Conservation (phyloP, 106 monocot species). For the Dactylorhiza incarnata region DNA sequence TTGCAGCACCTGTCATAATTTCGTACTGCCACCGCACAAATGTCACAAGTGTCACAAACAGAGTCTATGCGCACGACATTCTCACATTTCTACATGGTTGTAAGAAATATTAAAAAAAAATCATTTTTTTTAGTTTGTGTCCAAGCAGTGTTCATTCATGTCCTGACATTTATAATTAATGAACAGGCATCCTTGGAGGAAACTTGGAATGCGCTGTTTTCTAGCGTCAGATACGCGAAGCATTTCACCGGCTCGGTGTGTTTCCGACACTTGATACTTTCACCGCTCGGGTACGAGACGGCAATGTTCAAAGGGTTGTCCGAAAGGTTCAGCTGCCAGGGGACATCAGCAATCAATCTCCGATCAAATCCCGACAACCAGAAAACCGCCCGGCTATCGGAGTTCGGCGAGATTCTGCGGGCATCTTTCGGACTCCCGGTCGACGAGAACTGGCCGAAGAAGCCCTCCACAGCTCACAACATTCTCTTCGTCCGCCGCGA, state of each 20-base stretch:
- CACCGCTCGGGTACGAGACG: constrained; percentile 92
- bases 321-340: constrained; percentile 64
- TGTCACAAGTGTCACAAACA: too few species aligned
- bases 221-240: constrained; percentile 79
- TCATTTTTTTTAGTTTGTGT: too few species aligned
- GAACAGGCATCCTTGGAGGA: constrained; percentile 76
- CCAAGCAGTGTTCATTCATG: too few species aligned
- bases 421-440: constrained; percentile 47
- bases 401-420: constrained; percentile 89
- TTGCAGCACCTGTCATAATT: too few species aligned
- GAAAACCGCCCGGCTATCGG: constrained; percentile 70
- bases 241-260: constrained; percentile 72
- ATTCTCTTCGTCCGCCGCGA: constrained; percentile 89
- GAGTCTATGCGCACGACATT: too few species aligned
- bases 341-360: constrained; percentile 35
- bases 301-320: constrained; percentile 83
- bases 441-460: constrained; percentile 15
- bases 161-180: background rate
- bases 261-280: constrained; percentile 73
- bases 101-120: too few species aligned
- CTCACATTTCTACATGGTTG: too few species aligned
- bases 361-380: constrained; percentile 28
- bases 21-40: too few species aligned
- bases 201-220: constrained; percentile 88
- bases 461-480: constrained; percentile 32